Percentiles rank a stretch among this genome's conserved stretches.
Evolutionary conservation across 108 stramenopile genomes (phyloP).

Genomic region (Cyclotella choctawhatcheeana): DNA sequence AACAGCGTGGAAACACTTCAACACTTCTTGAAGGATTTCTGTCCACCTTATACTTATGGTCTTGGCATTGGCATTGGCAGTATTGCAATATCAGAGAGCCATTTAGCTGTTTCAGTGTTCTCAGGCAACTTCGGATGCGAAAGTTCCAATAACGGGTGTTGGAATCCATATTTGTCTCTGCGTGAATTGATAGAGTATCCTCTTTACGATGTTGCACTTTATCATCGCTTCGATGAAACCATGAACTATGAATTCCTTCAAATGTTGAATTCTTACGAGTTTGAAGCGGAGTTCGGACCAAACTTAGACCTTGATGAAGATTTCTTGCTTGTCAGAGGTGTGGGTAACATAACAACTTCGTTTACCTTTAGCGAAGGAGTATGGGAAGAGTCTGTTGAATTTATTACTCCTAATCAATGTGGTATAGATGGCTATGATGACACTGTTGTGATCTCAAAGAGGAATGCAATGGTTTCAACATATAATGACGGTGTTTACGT

Average conservation of each 20-base stretch:
- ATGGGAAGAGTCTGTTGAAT: not conserved
- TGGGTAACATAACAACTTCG: not conserved
- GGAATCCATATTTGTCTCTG: not conserved
- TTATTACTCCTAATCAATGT: not conserved
- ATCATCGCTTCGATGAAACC: not conserved
- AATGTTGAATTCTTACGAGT: not conserved
- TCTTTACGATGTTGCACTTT: not conserved
- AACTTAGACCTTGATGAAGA: not conserved
- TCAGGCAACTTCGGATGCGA: not conserved
- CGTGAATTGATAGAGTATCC: not conserved
- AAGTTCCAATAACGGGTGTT: not conserved
- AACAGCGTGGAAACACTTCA: not conserved
- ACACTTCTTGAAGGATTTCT: not conserved
- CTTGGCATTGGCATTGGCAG: not conserved
- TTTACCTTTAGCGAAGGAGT: constrained; percentile 1
- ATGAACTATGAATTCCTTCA: not conserved
- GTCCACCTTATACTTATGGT: not conserved
- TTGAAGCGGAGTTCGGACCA: constrained; percentile 2
- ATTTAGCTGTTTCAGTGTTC: not conserved
- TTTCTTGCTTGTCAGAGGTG: constrained; percentile 1
- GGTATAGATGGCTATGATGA: not conserved
- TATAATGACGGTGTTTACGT: not conserved
- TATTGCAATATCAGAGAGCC: not conserved
- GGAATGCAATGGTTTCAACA: constrained; percentile 4
- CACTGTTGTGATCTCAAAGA: not conserved